Base-by-base conservation (phyloP, 1,284 basidiomycete species). In the Wolfiporia cocos region DNA sequence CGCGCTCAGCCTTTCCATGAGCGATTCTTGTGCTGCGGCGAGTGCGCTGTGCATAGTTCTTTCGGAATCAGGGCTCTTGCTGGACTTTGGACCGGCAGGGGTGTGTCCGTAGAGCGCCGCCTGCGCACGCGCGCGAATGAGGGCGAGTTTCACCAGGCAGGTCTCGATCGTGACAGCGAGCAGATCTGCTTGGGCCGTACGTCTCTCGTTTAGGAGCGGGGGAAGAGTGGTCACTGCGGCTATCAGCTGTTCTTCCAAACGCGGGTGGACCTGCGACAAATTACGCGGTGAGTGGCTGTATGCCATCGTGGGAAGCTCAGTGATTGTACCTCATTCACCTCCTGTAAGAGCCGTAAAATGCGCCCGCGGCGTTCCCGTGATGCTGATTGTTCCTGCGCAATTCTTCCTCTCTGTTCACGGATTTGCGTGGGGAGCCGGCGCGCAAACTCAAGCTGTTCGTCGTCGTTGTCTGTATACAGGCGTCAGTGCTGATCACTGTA, bases 81-180 rank as follows among this genome's bases (percentile, higher is more conserved):
- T 38, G 1, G 58, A 51, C n/a, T n/a, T n/a, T n/a, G n/a, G n/a
- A n/a, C n/a, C n/a, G n/a, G n/a, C n/a, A n/a, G n/a, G n/a, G 24
- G 49, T 41, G 48, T 66, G 57, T 34, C 58, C 61, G 48, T 75
- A 76, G 6, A 75, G 49, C 5, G 62, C 49, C 32, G 55, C 53
- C 30, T 67, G 61, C 4, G 66, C 58, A 21, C 64, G 64, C 4
- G 66, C 65, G 21, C 67, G 66, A 11, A 73, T 51, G 14, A 74
- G 58, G 2, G 70, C 70, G 14, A 76, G 62, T 50, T 71, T 74
- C 48, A 73, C 62, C 11, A 76, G 61, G 5, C 64, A 65, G 3
- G 67, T 55, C 51, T 77, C 73, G 38, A 74, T 68, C 1, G 62
- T 66, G 17, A 67, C 59, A 4, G 68, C 61, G 11, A 69, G 51